A percentile compares a stretch with the other conserved stretches of the same genome.
Evolutionary conservation across 495 filamentous ascomycete species (phyloP).

Genomic region (Xylaria venustula): DNA sequence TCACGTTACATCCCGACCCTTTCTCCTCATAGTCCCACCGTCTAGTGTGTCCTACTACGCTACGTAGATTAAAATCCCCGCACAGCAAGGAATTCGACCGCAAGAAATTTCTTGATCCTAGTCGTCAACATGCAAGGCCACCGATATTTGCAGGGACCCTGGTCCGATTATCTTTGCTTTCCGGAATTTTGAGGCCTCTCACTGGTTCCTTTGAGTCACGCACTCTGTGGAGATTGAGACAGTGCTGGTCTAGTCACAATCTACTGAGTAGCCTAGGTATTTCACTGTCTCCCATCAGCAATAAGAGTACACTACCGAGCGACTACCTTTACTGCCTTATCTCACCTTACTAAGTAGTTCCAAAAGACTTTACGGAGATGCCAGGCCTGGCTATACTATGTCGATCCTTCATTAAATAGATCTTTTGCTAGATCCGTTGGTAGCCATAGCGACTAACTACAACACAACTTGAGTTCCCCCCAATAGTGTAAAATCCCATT

Average conservation of each 20-base stretch:
- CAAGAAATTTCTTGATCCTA: background rate
- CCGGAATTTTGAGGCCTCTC: background rate
- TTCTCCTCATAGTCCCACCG: conserved; percentile 9
- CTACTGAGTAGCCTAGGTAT: background rate
- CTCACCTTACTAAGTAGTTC: too few species aligned
- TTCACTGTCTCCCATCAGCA: too few species aligned
- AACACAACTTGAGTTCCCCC: too few species aligned
- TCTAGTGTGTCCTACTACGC: background rate
- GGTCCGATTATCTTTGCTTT: background rate
- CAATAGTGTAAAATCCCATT: background rate
- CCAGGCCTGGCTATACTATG: background rate
- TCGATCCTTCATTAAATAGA: background rate
- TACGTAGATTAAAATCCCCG: background rate
- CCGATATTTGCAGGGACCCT: conserved; percentile 8
- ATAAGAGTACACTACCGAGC: too few species aligned
- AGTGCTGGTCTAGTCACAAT: background rate
- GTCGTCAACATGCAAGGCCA: conserved; percentile 1
- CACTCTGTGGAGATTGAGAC: background rate
- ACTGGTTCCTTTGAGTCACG: conserved; percentile 3
- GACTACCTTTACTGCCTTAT: too few species aligned
- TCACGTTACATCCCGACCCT: background rate
- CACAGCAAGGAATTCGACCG: background rate
- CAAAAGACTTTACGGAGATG: too few species aligned
- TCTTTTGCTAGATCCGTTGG: background rate
- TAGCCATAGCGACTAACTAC: conserved; percentile 1